Evolutionary conservation across 768 basidiomycete genomes (phyloP).

Genomic region (Glaciozyma martinii): DNA sequence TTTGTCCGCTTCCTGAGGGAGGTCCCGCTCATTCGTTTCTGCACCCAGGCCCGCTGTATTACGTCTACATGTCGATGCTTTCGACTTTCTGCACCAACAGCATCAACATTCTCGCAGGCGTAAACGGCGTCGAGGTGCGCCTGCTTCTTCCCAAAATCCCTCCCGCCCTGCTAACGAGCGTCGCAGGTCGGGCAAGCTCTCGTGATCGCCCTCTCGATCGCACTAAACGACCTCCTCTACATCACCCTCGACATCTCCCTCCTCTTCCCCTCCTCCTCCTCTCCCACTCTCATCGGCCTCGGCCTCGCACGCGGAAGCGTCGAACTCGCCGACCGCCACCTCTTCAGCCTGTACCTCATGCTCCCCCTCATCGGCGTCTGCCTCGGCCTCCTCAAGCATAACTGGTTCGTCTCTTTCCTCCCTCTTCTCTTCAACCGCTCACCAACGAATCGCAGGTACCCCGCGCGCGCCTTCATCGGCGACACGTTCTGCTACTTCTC

Average conservation of each 20-base stretch:
- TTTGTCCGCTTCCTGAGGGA: background rate
- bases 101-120: conserved; percentile 96
- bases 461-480: conserved; percentile 86
- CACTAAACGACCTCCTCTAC: conserved; percentile 84
- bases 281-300: conserved; percentile 46
- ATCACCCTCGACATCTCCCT: conserved; percentile 51
- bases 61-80: conserved; percentile 88
- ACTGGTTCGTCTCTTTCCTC: conserved; percentile 55
- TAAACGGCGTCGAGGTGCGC: conserved; percentile 76
- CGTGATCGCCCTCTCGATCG: conserved; percentile 81
- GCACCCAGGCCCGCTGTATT: conserved; percentile 75
- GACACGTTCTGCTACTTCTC: conserved; percentile 96
- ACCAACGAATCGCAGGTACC: conserved; percentile 60
- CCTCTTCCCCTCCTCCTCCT: conserved; percentile 5
- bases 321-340: conserved; percentile 79
- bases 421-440: background rate
- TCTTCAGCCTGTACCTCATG: conserved; percentile 98
- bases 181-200: conserved; percentile 67
- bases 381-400: conserved; percentile 82
- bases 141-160: background rate
- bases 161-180: background rate
- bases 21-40: background rate
- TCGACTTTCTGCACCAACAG: conserved; percentile 96
- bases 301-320: conserved; percentile 78
- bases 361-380: conserved; percentile 86